Evolutionary conservation across 768 basidiomycete genomes (phyloP), one percentile per base, ranked within the genome.

Genomic region (Suillus decipiens): DNA sequence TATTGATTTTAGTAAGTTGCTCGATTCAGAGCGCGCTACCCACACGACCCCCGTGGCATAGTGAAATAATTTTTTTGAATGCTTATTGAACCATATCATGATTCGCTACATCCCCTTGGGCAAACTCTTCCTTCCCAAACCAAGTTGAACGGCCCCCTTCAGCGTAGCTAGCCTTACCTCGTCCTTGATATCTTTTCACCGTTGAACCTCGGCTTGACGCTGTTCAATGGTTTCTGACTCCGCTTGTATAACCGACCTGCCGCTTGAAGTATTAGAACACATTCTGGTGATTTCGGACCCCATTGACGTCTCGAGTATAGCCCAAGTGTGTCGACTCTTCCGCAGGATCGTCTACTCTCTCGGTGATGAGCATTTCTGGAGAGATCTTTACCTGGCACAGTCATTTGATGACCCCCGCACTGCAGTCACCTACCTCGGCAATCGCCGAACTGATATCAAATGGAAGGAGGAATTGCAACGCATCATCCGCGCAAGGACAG

Each of bases 321-420:
- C 88, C 0, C 84, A 86, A 70, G 82, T 84, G 14, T 86, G 82
- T 66, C 75, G 73, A 5, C 64, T 69, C 17, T 76, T 83, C 57
- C 73, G 77, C 61, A 68, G 66, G 3, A 65, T 86, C 62, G 72
- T 90, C 28, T 87, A 88, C 67, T 59, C 71, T 48, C 65, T 78
- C 2, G 73, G 74, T 10, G 79, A 83, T 65, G 76, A 76, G 33
- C 76, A 83, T 55, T 74, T 90, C 42, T 92, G 90, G 90, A 81
- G 87, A 9, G 75, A 73, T 10, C 78, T 92, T 6, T 92, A 90
- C 72, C 85, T 92, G 48, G 67, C 74, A 0, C 82, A 86, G 61
- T 79, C 82, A 0, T 80, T 89, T 61, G 90, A 92, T 63, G 88
- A 92, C 67, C 89, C 86, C 1, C 76, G 86, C 10, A 59, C 60